Evolutionary conservation across 495 filamentous ascomycete species (phyloP), one percentile per base, ranked within the genome.

Genomic region (Coniosporium apollinis): DNA sequence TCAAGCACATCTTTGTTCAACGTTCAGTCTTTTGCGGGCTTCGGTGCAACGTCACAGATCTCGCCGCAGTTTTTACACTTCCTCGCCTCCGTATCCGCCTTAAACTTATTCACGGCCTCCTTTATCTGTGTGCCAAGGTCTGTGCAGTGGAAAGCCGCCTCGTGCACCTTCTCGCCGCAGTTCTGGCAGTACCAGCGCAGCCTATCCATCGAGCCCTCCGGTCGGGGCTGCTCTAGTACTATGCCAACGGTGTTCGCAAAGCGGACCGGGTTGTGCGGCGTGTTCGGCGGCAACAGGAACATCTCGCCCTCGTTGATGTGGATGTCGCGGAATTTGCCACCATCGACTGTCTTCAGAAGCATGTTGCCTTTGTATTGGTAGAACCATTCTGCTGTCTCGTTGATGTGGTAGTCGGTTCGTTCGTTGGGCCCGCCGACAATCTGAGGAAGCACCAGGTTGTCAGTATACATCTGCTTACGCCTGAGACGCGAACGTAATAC

Each of bases 61-160:
- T 60, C 64, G 10, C 86, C 87, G 52, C 89, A 97, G 11, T 62
- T 65, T 46, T 67, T 66, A 59, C 89, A 97, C 41, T 60, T 79
- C 56, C 91, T 69, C 56, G 67, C 71, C 45, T 72, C 69, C 41
- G 76, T 69, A 47, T 74, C 73, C 2, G 57, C 69, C 47, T 72
- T 79, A 52, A 94, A 94, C 30, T 59, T 67, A 51, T 92, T 74
- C 20, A 97, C 87, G 4, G 87, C 91, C 37, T 68, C 75, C 66
- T 94, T 97, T 39, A 97, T 85, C 67, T 97, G 89, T 28, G 82
- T 92, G n/a, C 89, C 89, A 34, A 97, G 55, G 57, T 97, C 79
- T 29, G 77, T 84, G 49, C 84, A 93, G 48, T 87, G 72, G 52
- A 97, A 97, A 4, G 65, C 59, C 25, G 75, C 77, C 62, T 96